These are phyloP conservation scores for Fusarium albidum DNA, from an alignment of 2,329 filamentous ascomycete species.

Conservation along the genomic window DNA sequence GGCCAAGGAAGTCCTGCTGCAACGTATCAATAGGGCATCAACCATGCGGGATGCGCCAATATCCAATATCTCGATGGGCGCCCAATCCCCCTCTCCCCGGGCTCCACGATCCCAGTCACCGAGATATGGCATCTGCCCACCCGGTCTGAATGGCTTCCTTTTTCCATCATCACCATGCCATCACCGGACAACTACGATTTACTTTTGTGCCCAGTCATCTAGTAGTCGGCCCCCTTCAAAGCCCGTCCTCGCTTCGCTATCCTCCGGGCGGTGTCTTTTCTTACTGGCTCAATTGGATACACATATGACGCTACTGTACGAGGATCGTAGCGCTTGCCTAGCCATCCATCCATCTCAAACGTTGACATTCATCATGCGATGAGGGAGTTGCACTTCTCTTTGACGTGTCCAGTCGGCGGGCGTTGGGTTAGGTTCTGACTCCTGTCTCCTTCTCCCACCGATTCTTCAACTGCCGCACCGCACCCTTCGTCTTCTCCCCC, in stretches of 20 bases:
- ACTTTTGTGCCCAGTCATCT: slow-evolving; percentile 18
- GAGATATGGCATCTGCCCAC: slow-evolving; percentile 26
- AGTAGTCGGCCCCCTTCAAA: slow-evolving; percentile 15
- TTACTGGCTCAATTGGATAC: slow-evolving; percentile 28
- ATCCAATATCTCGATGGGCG: slow-evolving; percentile 18
- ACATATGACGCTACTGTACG: slow-evolving; percentile 40
- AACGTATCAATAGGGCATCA: slow-evolving; percentile 26
- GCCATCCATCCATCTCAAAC: slow-evolving; percentile 2
- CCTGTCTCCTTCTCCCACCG: slow-evolving; percentile 4
- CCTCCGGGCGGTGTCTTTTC: slow-evolving; percentile 18
- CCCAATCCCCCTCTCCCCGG: slow-evolving; percentile 21
- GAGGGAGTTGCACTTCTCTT: slow-evolving; percentile 6
- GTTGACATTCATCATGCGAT: slow-evolving; percentile 12
- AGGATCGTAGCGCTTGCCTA: slow-evolving; percentile 15
- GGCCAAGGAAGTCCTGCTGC: too few relatives aligned
- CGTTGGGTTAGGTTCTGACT: slow-evolving; percentile 4
- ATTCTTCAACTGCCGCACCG: slow-evolving; percentile 21
- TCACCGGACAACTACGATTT: slow-evolving; percentile 17
- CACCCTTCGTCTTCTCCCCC: too few relatives aligned
- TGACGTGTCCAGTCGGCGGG: slow-evolving; percentile 4
- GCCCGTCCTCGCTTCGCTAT: slow-evolving; percentile 28
- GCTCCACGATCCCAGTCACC: slow-evolving; percentile 17
- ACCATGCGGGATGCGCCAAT: slow-evolving; percentile 19
- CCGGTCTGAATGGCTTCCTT: slow-evolving; percentile 8
- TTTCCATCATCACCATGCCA: slow-evolving; percentile 25